Base-by-base conservation (phyloP, 176 grass and related monocot species). In the Hsuehochloa calcarea region DNA sequence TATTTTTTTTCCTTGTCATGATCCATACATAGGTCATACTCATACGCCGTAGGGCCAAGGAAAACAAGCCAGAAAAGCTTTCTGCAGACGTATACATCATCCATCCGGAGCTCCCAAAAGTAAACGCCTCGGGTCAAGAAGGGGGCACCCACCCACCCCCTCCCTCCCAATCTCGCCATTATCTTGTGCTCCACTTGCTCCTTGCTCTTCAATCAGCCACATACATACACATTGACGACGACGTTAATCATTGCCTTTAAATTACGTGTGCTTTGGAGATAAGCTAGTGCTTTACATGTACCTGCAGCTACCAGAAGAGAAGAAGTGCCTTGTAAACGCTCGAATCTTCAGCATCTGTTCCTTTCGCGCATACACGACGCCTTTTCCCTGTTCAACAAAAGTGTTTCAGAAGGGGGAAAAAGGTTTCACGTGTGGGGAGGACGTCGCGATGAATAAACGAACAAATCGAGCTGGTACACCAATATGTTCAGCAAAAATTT, bases 281-380 rank as follows among this genome's bases (percentile, higher is more conserved):
- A 86, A 77, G 80, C 49, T 11, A 90, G 89, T 90, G 89, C 89
- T 73, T 76, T 22, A 12, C 84, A 87, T 79, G 85, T 65, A 87
- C 75, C 80, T 80, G 77, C 89, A 85, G 80, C 85, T 84, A 74
- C 50, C 38, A 4, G 63, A 12, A 11, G 35, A 80, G 22, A 13
- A 45, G 41, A 10, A 65, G 72, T 78, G 84, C 80, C 58, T 83
- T 40, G 34, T 17, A 19, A 47, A 84, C 23, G 75, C 80, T 82
- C 37, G 84, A 87, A 83, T 87, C 89, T 87, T 83, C 49, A 79
- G 80, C 49, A 54, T n/a, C 58, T 23, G 38, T 80, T 90, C 60
- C 85, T 90, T 90, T 87, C 72, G 39, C 19, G 40, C 37, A 43
- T 44, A 31, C 27, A 23, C 35, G 74, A 44, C 26, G 31, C 58